Evolutionary conservation across 495 filamentous ascomycete species (phyloP).

Genomic region (Hypoxylon cercidicola): DNA sequence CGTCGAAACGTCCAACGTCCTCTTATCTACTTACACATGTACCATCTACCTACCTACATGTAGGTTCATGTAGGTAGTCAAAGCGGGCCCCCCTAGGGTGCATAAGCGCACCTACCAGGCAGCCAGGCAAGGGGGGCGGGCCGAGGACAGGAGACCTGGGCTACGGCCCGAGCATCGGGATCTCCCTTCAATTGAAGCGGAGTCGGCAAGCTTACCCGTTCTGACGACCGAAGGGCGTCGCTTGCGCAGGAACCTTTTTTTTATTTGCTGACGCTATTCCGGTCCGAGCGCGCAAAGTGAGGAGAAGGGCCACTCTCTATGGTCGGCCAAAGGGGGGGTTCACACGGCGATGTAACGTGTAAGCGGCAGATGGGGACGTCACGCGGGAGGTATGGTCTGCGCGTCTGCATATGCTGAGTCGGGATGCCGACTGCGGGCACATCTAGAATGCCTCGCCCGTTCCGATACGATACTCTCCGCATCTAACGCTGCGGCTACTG

Average conservation of each 20-base stretch:
- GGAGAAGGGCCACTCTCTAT: too few relatives aligned
- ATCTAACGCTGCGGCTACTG: too few relatives aligned
- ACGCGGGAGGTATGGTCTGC: slow-evolving; percentile 6
- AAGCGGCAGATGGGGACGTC: slow-evolving; percentile 22
- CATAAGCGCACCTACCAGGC: neutral
- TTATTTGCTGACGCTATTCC: neutral
- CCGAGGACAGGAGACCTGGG: slow-evolving; percentile 3
- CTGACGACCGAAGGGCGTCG: neutral
- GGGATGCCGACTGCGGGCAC: neutral
- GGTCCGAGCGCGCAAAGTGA: neutral
- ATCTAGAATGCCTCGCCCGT: too few relatives aligned
- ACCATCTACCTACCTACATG: too few relatives aligned
- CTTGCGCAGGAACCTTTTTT: neutral
- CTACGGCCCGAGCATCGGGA: slow-evolving; percentile 19
- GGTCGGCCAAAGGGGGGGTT: too few relatives aligned
- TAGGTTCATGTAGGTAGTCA: too few relatives aligned
- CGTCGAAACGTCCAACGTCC: too few relatives aligned
- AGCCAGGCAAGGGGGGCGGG: neutral
- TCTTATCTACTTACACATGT: too few relatives aligned
- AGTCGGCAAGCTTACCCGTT: too few relatives aligned
- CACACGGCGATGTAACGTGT: slow-evolving; percentile 30
- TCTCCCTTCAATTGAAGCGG: too few relatives aligned
- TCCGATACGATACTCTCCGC: too few relatives aligned
- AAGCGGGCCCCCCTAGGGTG: too few relatives aligned
- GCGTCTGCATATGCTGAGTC: neutral